Base-by-base conservation (phyloP, 345 rosid species). In the Gossypium longicalyx region DNA sequence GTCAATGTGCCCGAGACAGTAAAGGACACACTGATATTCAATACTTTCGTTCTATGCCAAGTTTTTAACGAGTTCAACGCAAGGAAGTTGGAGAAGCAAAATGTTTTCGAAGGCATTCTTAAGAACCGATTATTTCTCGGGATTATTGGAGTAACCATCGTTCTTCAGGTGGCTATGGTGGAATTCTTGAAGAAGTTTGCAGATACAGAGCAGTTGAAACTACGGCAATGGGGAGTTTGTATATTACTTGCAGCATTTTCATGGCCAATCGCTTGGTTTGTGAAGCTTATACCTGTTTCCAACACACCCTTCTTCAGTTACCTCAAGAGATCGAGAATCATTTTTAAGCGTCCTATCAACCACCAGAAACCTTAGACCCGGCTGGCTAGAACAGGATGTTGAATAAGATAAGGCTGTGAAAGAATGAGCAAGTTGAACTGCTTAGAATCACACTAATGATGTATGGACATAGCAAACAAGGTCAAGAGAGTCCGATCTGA, bases 61-160 rank as follows among this genome's bases (percentile, higher is more conserved):
- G 91, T 89, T 70, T 86, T 89, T 77, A 89, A 89, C 38, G 93
- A 89, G 65, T 89, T 87, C 82, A 89, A 89, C 29, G 83, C 88
- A 41, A 86, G 93, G 83, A 86, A 87, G 79, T 80, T 89, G 82
- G 93, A 89, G 82, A 82, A 87, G 82, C 79, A 82, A 73, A 89
- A 89, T 67, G 89, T 89, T 58, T 89, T 89, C 80, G 47, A 83
- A 77, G 93, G 87, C 12, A 71, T 89, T 69, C 89, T 77, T 49
- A 82, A 80, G 78, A 87, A 87, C 78, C 77, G 53, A 69, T 57
- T 87, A 74, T 87, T 89, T 79, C 63, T 86, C 17, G 89, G 87
- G 67, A 89, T 89, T 60, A 80, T 87, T 27, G 91, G 82, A 11
- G 51, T 86, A 65, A 89, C 94, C 2, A 74, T 89, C 41, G 72